Percentiles rank a stretch among this genome's conserved stretches.
Conservation (phyloP, 371 early-diverging fungal genomes). For the Sporodiniella umbellata region DNA sequence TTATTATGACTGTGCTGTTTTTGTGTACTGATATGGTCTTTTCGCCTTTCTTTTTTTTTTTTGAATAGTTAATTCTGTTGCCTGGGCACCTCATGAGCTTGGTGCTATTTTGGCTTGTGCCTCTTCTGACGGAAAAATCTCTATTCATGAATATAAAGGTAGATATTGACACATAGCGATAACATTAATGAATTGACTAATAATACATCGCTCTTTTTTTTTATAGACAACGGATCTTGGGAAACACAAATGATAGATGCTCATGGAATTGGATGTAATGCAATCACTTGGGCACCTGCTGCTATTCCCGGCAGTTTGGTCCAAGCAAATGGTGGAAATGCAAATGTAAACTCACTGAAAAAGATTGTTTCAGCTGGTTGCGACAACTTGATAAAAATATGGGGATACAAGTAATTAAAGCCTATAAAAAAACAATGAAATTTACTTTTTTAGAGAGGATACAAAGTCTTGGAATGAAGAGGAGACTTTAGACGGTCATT, state of each 20-base stretch:
- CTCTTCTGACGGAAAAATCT: slow-evolving; percentile 95
- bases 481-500: slow-evolving; percentile 83
- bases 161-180: slow-evolving; percentile 13
- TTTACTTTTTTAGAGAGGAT: slow-evolving; percentile 55
- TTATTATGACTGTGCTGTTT: not conserved
- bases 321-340: slow-evolving; percentile 61
- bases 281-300: slow-evolving; percentile 95
- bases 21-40: not conserved
- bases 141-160: slow-evolving; percentile 88
- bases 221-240: slow-evolving; percentile 84
- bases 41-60: not conserved
- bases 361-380: slow-evolving; percentile 94
- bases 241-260: slow-evolving; percentile 75
- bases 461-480: slow-evolving; percentile 75
- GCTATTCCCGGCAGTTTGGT: slow-evolving; percentile 82
- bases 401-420: slow-evolving; percentile 63
- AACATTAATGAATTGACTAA: too few relatives aligned
- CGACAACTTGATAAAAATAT: slow-evolving; percentile 94
- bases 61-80: slow-evolving; percentile 93
- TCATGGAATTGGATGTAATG: slow-evolving; percentile 90
- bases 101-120: slow-evolving; percentile 92
- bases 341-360: slow-evolving; percentile 55
- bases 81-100: slow-evolving; percentile 97
- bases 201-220: too few relatives aligned
- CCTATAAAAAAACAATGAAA: not conserved